Percentiles rank a stretch among this genome's conserved stretches.
These are phyloP conservation scores for Sarcocystis neurona DNA, from an alignment of 169 alveolate species.

Conservation along the genomic window DNA sequence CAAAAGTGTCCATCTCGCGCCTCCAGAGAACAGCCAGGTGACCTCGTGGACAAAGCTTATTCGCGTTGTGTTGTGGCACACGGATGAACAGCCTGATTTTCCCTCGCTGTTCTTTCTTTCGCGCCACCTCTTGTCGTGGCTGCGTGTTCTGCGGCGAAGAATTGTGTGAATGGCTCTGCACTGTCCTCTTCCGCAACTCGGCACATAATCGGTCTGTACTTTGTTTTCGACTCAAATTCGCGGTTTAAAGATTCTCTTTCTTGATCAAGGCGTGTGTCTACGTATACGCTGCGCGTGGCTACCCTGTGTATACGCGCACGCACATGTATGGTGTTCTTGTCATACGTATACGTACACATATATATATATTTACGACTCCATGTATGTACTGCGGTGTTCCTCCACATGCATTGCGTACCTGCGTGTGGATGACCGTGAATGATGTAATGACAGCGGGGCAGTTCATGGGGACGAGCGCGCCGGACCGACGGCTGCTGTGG, in stretches of 20 bases:
- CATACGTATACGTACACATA: neutral
- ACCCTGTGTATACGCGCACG: no score
- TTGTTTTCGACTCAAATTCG: neutral
- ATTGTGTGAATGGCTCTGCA: neutral
- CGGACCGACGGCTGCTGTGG: constrained; percentile 56
- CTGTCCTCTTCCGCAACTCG: neutral
- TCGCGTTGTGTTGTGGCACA: neutral
- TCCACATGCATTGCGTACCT: no score
- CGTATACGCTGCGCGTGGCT: no score
- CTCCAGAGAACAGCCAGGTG: no score
- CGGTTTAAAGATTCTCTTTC: no score
- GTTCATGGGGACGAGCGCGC: constrained; percentile 65
- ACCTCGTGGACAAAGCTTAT: no score
- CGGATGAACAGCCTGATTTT: neutral
- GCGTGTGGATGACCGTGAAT: no score
- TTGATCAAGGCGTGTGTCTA: no score
- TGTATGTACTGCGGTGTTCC: neutral
- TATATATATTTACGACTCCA: neutral
- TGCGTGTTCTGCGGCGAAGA: no score
- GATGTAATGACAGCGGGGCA: constrained; percentile 61
- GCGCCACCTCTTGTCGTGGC: neutral
- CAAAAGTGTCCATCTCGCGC: no score
- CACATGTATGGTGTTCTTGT: neutral
- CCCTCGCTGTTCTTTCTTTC: neutral
- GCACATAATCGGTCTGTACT: neutral